Base-by-base conservation (phyloP, 2,329 filamentous ascomycete genomes). In the Neofusicoccum umdonicola region DNA sequence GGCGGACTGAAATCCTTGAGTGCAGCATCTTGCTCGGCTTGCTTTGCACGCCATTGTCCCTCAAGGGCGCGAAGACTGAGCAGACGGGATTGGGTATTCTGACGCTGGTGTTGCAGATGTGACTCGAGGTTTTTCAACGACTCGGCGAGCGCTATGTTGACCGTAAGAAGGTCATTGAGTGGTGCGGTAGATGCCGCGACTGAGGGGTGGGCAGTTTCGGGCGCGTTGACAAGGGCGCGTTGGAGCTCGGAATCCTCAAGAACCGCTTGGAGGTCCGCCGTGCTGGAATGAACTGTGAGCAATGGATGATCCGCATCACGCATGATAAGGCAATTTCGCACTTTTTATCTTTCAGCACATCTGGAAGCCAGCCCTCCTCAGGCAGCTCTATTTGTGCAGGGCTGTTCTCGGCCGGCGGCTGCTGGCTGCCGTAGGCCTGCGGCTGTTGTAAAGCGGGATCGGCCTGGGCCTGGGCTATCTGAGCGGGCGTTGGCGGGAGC, bases 11-110 rank as follows among this genome's bases (percentile, higher is more conserved):
- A 98, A 0, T 91, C 91, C 41, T 88, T 87, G 66, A 98, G 81
- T 6, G 91, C 92, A 60, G 87, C 84, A 75, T 98, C 95, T 85
- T 97, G 95, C 71, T 95, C 92, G 1, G 87, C 84, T 77, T 98
- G 92, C 77, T 95, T 96, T 69, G 90, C 87, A 63, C 89, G 87
- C 91, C 95, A 98, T 72, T 94, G 90, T n/a, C 93, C 87, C 79
- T 98, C 95, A 15, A 97, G 85, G 1, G 91, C 91, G 71, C 94
- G 91, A 22, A 95, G 87, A 11, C 91, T 85, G 1, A 98, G 84
- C 0, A 98, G 86, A 66, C 93, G 89, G 3, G 92, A 89, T 73
- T 96, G 92, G 0, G 91, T 90, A 1, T 85, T 83, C 34, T 87
- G 84, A 64, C 94, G 89, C 71, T 89, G 84, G 68, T 84, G 84